Evolutionary conservation across 345 rosid genomes (phyloP), one percentile per base, ranked within the genome.

Genomic region (Ceriops decandra): DNA sequence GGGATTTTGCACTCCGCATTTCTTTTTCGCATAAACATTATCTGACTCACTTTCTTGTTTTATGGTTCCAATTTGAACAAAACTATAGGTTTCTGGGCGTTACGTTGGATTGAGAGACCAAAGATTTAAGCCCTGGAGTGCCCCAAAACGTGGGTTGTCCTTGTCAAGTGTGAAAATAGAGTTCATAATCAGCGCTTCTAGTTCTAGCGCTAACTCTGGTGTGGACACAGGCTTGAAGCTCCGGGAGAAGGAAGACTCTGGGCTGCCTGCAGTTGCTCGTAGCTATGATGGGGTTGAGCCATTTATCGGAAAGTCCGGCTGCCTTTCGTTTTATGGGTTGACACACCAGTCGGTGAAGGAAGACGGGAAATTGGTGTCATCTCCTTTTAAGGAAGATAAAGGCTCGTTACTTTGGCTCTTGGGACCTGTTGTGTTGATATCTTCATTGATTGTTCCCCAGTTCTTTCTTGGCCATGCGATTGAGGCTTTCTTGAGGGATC

Each of bases 301-400:
- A 10, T 85, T 85, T 67, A 84, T 80, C 51, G 97, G 97, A 5
- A 89, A 93, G 74, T 76, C 98, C 2, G 96, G 98, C 68, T 90
- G 90, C 5, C 69, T 89, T 75, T 89, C 96, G 5, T 93, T 89
- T 77, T 53, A 71, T 66, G 98, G 98, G 5, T 57, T 86, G 76
- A 83, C 90, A 60, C 85, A 93, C 63, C 93, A 88, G 76, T 80
- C 84, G 2, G 86, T 85, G 56, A 96, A 93, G 79, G 96, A 87
- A 76, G 81, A 82, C 57, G 85, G 76, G 61, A 52, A 71, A 13
- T 74, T 90, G 65, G 80, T 82, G 35, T 88, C 97, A 11, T 87
- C 90, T 52, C 92, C 93, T 27, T 89, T 87, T 32, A 77, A 75
- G 60, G 90, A 85, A 73, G 85, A 79, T 1, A 86, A 84, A 67